Evolutionary conservation across 257 asterid species (phyloP), one percentile per base, ranked within the genome.

Genomic region (Solanum paucissectum): DNA sequence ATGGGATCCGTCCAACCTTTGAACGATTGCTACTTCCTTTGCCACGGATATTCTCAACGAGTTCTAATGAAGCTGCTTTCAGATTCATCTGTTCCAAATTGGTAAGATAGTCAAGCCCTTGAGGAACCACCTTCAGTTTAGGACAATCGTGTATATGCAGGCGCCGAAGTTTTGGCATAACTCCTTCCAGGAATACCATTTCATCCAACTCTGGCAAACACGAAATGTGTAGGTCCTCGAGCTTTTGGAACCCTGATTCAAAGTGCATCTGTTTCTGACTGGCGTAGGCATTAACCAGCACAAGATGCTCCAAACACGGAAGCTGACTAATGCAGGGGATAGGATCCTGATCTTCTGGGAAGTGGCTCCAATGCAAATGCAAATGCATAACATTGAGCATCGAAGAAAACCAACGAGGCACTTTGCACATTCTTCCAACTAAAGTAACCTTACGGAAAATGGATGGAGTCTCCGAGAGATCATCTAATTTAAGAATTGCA

Each of bases 311-410:
- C 66, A 87, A 29, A 33, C 29, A 38, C 6, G 86, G 90, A 64
- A 87, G 88, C 69, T 58, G 25, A 40, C 87, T 40, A 12, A 90
- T 52, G 87, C 38, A 81, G 12, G 88, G 90, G 23, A 90, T 76
- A 27, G 87, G 87, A 90, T 88, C 90, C 18, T 86, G 83, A 37
- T 74, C 52, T 74, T 74, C 38, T 6, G 42, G 29, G 46, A 90
- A 38, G 46, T 36, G 87, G 83, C 90, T 83, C 88, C 91, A 90
- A 29, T 87, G 89, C 84, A 89, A 72, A 85, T 88, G 88, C 72
- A 87, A 46, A 86, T 73, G 88, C 37, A 84, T 60, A 11, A 90
- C 20, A 2, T 83, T 90, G 5, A 36, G 85, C 37, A 90, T 87
- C 4, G 72, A 83, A 29, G 72, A 27, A 25, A 90, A 83, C 92